A percentile compares a stretch with the other conserved stretches of the same genome.
Evolutionary conservation across 345 rosid species (phyloP).

Genomic region (Jatropha curcas): DNA sequence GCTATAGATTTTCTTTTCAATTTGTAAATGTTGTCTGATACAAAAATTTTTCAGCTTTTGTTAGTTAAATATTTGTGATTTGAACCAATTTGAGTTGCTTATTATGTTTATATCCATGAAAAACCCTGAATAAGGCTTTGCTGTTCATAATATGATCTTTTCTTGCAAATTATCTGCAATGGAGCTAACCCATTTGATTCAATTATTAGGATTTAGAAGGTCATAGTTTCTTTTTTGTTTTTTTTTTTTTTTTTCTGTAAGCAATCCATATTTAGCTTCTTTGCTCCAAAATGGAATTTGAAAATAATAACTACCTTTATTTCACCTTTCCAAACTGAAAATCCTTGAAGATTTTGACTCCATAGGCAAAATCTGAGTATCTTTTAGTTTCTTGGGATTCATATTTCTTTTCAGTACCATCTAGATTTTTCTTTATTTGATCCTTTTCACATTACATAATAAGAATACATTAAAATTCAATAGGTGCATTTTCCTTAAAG

Average conservation of each 20-base stretch:
- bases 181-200: neutral
- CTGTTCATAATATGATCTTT: neutral
- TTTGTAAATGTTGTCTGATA: slow-evolving; percentile 33
- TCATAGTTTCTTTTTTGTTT: too few species aligned
- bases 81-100: neutral
- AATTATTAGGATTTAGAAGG: neutral
- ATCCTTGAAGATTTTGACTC: slow-evolving; percentile 10
- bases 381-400: slow-evolving; percentile 22
- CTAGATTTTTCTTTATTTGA: slow-evolving; percentile 1
- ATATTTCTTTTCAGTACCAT: neutral
- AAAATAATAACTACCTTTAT: neutral
- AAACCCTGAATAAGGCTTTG: slow-evolving; percentile 16
- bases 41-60: slow-evolving; percentile 10
- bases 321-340: slow-evolving; percentile 7
- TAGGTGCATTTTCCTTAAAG: neutral
- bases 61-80: slow-evolving; percentile 10
- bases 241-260: too few species aligned
- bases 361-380: neutral
- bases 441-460: slow-evolving; percentile 11
- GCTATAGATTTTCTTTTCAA: slow-evolving; percentile 13
- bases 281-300: neutral
- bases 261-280: slow-evolving; percentile 6
- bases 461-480: neutral
- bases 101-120: neutral
- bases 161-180: neutral